Base-by-base conservation (phyloP, 805 yeast species). In the Ascoidea rubescens region DNA sequence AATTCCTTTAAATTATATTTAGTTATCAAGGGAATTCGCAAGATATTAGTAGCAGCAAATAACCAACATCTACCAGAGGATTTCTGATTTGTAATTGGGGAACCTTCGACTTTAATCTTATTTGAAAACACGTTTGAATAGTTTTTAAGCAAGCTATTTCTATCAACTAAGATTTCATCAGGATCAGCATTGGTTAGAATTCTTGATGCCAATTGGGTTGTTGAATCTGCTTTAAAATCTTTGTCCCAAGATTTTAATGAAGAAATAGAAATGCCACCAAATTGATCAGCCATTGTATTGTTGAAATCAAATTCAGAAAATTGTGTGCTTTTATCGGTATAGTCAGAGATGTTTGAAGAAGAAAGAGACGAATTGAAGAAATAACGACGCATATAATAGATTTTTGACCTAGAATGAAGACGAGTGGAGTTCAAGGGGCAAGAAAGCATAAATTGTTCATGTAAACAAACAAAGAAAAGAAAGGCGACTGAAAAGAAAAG, bases 11-110 rank as follows among this genome's bases (percentile, higher is more conserved):
- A 66, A 60, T 82, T 79, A 65, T 81, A 75, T 61, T 75, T 75
- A 59, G 74, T 71, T 66, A 81, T 79, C 46, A 85, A 76, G 51
- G 73, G 74, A 50, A 82, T 64, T 59, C 96, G 75, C 60, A 87
- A 69, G 52, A 84, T 74, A 59, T 88, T 87, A 51, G 87, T 78
- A 1, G 91, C 77, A 8, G 96, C 96, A 66, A 87, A 87, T 55
- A 87, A 73, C 96, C 96, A 87, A 67, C 96, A 87, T 60, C 95
- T 71, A 33, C 96, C 96, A 28, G 87, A 78, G 8, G 78, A 65
- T 59, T 77, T 76, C 70, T 87, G 96, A 67, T 83, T 81, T 52
- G 84, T 81, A 16, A 84, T 74, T 31, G 90, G 89, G 1, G 77
- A 60, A 4, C 82, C 84, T 58, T 78, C 80, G 4, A 68, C 67